Base-by-base conservation (phyloP, 495 filamentous ascomycete species). In the Penicillium pulvis region DNA sequence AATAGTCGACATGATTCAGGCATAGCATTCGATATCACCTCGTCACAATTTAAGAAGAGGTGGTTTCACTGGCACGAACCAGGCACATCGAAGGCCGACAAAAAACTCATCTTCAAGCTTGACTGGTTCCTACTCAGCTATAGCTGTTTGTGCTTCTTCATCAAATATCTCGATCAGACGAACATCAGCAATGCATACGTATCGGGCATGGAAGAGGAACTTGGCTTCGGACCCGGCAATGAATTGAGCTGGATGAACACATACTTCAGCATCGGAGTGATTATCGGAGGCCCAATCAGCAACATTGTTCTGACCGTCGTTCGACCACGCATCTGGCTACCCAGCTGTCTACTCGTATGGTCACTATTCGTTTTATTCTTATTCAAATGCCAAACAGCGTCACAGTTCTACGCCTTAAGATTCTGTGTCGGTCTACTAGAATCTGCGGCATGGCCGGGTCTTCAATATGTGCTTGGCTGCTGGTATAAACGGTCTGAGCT, bases 161-260 rank as follows among this genome's bases (percentile, higher is more conserved):
- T 64, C 35, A 64, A 64, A 24, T 44, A 64, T 4, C 39, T 64
- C 12, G 61, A 64, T 20, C 43, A 51, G 14, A 56, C 43, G 33
- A 60, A 60, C 58, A 60, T 86, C 11, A 70, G 73, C 57, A 84
- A 85, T 76, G 84, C 85, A 47, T 86, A 85, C 63, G 81, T 86
- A 24, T 81, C 79, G 3, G 85, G 85, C 5, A 85, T 88, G 83
- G 81, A 81, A 56, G 81, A 85, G 45, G 81, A 85, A 47, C 74
- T 87, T 8, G 58, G 69, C 55, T 81, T 86, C 53, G 60, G 49
- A 20, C 45, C 64, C 0, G 84, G 81, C 2, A 74, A 84, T 63
- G 79, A 86, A 64, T 30, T 60, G 24, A 60, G 41, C 50, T 57
- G 51, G 43, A 53, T 64, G 48, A 57, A 53, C 42, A 64, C 61